phyloP scores from a whole-genome alignment of 2,329 filamentous ascomycete genomes.

The Rutstroemia sp. region DNA sequence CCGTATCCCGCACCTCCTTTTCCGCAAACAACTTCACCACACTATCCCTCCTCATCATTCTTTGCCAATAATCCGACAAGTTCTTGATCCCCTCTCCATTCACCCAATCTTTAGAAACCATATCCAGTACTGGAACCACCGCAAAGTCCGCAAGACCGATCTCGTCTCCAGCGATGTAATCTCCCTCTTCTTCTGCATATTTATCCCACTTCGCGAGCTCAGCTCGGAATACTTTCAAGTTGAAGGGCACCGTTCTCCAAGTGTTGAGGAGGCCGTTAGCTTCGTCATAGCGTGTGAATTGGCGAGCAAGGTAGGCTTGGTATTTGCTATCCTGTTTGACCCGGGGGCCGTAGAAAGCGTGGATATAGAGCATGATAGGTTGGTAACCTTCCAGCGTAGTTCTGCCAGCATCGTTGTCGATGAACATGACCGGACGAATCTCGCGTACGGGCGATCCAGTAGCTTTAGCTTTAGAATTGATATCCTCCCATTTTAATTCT shows the following conservation, averaged over 20 bases:
- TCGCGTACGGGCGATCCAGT: conserved; percentile 14
- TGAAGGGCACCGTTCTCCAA: conserved; percentile 20
- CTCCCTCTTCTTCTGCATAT: conserved; percentile 13
- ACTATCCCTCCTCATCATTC: conserved; percentile 15
- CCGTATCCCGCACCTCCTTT: background rate
- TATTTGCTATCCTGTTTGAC: background rate
- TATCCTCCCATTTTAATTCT: conserved; percentile 25
- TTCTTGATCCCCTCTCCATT: conserved; percentile 27
- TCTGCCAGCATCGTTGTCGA: conserved; percentile 45
- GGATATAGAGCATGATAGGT: conserved; percentile 53
- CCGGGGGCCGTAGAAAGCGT: conserved; percentile 40
- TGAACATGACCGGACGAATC: conserved; percentile 38
- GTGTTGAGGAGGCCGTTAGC: conserved; percentile 15
- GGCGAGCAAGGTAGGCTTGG: conserved; percentile 20
- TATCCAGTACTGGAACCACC: conserved; percentile 48
- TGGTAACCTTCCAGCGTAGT: conserved; percentile 43
- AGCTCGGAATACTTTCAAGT: conserved; percentile 14
- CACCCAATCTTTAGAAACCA: conserved; percentile 33
- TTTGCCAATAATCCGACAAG: conserved; percentile 18
- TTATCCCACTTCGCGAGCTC: conserved; percentile 28
- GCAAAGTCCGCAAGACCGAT: conserved; percentile 47
- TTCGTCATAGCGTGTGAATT: conserved; percentile 23
- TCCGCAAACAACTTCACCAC: conserved; percentile 13
- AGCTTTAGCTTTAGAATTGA: conserved; percentile 15
- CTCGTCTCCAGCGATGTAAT: conserved; percentile 38